Base-by-base conservation (phyloP, 176 grass and related monocot genomes). In the Hordeum vulgare region DNA sequence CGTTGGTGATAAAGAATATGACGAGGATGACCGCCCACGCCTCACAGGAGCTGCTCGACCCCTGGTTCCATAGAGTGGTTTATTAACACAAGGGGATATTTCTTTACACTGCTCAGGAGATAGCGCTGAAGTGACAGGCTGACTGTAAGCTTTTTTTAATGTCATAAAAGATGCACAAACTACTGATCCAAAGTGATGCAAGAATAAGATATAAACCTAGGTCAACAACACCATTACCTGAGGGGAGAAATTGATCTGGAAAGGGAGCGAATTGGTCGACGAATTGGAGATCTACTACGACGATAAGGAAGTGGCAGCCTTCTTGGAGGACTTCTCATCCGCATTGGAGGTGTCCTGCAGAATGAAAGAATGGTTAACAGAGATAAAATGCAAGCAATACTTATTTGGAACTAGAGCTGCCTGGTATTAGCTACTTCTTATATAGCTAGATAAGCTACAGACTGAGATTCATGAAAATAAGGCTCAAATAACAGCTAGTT, bases 1-100 rank as follows among this genome's bases (percentile, higher is more conserved):
- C 77, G 84, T 92, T 18, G 90, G 92, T 66, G 94, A 92, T 59
- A 24, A 81, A 82, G 95, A 97, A 84, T 80, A 97, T 35, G 92
- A 92, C 11, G 88, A 92, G 23, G 82, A 85, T 59, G 95, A 92
- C 14, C 79, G 86, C 60, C 86, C 92, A 81, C 86, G 92, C 60
- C 90, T 92, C 85, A 80, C 79, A 34, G 89, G 89, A 81, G 92
- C 90, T 7, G 71, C 86, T 68, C 84, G 80, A 14, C 86, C 84
- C 78, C 95, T 97, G 85, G 21, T 76, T 80, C 62, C 39, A 94
- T 37, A 80, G 47, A 51, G 47, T 51, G 47, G 47, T 51, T 18
- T 51, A 0, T 51, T 51, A 51, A 51, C 47, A 51, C 47, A 51
- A 51, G 47, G 15, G 47, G 15, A 51, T 51, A 51, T 51, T 51